Percentiles rank a stretch among this genome's conserved stretches.
Conservation (phyloP, 306 rosid genomes). For the Quercus parvula region DNA sequence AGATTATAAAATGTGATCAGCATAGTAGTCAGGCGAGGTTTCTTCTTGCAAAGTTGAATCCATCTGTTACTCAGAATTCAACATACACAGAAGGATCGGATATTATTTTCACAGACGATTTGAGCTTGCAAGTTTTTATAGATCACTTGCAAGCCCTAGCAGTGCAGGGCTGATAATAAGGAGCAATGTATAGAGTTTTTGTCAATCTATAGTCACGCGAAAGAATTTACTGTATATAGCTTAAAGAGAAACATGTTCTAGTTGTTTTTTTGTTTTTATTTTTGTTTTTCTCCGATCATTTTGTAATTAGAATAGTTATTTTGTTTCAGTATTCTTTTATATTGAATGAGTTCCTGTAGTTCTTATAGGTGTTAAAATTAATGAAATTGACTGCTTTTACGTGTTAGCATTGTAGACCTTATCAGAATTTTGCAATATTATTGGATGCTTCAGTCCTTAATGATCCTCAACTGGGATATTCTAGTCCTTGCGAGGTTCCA, state of each 20-base stretch:
- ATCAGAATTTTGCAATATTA: too few species aligned
- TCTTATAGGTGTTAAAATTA: too few species aligned
- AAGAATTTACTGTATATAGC: conserved; percentile 30
- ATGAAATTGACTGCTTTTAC: too few species aligned
- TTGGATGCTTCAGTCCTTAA: too few species aligned
- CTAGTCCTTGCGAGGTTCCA: too few species aligned
- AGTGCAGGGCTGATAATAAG: conserved; percentile 64
- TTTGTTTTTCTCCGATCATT: neutral
- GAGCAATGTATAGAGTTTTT: conserved; percentile 14
- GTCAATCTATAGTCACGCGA: neutral
- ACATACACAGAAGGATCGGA: conserved; percentile 75
- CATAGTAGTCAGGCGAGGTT: conserved; percentile 91
- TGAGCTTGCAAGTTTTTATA: conserved; percentile 83
- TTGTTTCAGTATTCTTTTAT: neutral
- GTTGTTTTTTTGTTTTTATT: neutral
- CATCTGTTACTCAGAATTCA: conserved; percentile 83
- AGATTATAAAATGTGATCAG: conserved; percentile 77
- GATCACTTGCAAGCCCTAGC: conserved; percentile 86
- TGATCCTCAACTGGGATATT: too few species aligned
- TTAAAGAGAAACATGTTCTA: neutral
- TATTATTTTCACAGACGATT: conserved; percentile 77
- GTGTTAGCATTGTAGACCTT: too few species aligned
- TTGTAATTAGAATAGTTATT: neutral
- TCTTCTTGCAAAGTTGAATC: conserved; percentile 93
- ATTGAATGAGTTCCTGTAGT: too few species aligned